Evolutionary conservation across 352 stramenopile genomes (phyloP), one percentile per base, ranked within the genome.

Genomic region (Phytophthora sojae): DNA sequence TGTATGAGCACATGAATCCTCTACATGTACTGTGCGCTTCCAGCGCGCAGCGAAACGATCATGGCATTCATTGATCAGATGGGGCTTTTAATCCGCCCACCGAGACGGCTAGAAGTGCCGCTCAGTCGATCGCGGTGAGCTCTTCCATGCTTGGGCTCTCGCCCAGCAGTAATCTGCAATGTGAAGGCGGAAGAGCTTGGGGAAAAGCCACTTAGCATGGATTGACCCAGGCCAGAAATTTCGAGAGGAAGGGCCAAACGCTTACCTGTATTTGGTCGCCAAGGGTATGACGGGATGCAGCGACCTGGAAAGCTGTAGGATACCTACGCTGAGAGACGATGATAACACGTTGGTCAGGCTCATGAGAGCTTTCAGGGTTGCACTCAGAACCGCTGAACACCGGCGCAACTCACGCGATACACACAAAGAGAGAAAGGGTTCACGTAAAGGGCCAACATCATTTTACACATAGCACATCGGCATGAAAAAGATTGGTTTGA

Each of bases 121-220:
- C 47, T 50, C 12, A 32, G 61, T 62, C 44, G 29, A 62, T 21
- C 19, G 14, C 25, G 19, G 35, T 42, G 52, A 32, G 44, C 61
- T 69, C 54, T 47, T 64, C 53, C 29, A 45, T 64, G 63, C 19
- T 54, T 29, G 42, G 55, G 37, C 37, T 45, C 32, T 44, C 21
- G 26, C 17, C 42, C 15, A 17, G 29, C 63, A 69, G 54, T 53
- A 61, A 71, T 66, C 63, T 57, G 64, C 49, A 71, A 56, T 49
- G 50, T 66, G 35, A 29, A 71, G 57, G 9, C 2, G 60, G 29
- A 57, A 53, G 44, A 29, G 29, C 57, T 67, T 61, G 35, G 42
- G 61, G 47, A 37, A 71, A 66, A 71, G 49, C 57, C 57, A 71
- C 57, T 71, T 61, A 56, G 57, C 64, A 57, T 54, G 26, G 47